phyloP scores from a whole-genome alignment of 75 land plant genomes.

The Pseudotsuga menziesii region DNA sequence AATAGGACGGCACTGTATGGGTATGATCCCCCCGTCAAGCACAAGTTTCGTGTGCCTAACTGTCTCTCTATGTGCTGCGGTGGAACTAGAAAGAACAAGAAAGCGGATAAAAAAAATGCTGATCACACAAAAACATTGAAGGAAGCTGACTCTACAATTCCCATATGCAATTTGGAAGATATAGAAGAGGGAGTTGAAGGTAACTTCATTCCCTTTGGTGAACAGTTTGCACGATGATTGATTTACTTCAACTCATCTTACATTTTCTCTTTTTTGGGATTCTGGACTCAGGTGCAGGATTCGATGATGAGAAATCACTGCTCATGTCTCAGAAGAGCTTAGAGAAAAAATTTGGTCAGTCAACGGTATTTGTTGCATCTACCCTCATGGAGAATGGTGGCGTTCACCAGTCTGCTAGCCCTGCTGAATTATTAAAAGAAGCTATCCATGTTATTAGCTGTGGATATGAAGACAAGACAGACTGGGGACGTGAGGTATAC shows the following conservation, averaged over 20 bases:
- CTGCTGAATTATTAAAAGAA: slow-evolving; percentile 71
- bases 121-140: slow-evolving; percentile 5
- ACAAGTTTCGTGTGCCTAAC: slow-evolving; percentile 38
- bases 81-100: slow-evolving; percentile 16
- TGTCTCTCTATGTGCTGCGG: slow-evolving; percentile 28
- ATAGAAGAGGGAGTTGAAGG: slow-evolving; percentile 39
- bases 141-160: slow-evolving; percentile 17
- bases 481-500: slow-evolving; percentile 75
- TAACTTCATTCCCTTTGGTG: background rate
- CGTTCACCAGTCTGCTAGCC: slow-evolving; percentile 75
- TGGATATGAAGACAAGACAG: slow-evolving; percentile 80
- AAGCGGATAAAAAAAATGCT: slow-evolving; percentile 13
- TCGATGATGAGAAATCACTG: slow-evolving; percentile 86
- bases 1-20: slow-evolving; percentile 84
- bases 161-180: slow-evolving; percentile 26
- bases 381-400: slow-evolving; percentile 82
- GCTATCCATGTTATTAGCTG: slow-evolving; percentile 88
- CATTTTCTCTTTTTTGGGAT: background rate
- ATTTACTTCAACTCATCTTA: background rate
- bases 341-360: slow-evolving; percentile 82
- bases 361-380: slow-evolving; percentile 76
- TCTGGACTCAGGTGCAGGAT: slow-evolving; percentile 47
- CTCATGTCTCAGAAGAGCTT: slow-evolving; percentile 91
- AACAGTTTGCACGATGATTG: slow-evolving; percentile 4
- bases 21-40: slow-evolving; percentile 70